These are phyloP conservation scores for Ogataea allantospora DNA, from an alignment of 805 yeast genomes.

Conservation along the genomic window DNA sequence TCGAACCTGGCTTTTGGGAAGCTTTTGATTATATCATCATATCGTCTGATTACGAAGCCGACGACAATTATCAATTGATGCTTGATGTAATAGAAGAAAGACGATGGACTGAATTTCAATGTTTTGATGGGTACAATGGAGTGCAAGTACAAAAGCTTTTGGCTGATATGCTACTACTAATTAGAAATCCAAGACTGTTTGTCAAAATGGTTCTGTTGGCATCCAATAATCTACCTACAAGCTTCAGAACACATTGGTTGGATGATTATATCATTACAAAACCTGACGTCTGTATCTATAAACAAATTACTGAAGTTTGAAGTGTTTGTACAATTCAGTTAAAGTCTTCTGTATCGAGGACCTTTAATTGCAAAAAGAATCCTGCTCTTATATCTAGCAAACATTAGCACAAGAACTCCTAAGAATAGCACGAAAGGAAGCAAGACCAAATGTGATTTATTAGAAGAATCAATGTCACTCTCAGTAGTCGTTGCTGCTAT, in stretches of 20 bases:
- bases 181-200: not conserved
- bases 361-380: constrained; percentile 25
- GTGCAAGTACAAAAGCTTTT: not conserved
- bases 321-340: too few species aligned
- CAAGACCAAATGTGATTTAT: constrained; percentile 14
- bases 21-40: constrained; percentile 49
- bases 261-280: not conserved
- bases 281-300: not conserved
- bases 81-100: too few species aligned
- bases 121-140: constrained; percentile 36
- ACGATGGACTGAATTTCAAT: constrained; percentile 15
- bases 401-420: constrained; percentile 12
- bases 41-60: constrained; percentile 34
- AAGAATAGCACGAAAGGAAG: constrained; percentile 19
- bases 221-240: not conserved
- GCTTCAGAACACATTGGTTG: not conserved
- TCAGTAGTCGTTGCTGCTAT: not conserved
- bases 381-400: constrained; percentile 21
- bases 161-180: not conserved
- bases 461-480: constrained; percentile 4
- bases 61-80: constrained; percentile 26
- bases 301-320: too few species aligned
- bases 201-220: not conserved
- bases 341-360: constrained; percentile 31
- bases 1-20: constrained; percentile 38